phyloP scores from a whole-genome alignment of 2,329 filamentous ascomycete genomes.

The Thielaviopsis euricoi region DNA sequence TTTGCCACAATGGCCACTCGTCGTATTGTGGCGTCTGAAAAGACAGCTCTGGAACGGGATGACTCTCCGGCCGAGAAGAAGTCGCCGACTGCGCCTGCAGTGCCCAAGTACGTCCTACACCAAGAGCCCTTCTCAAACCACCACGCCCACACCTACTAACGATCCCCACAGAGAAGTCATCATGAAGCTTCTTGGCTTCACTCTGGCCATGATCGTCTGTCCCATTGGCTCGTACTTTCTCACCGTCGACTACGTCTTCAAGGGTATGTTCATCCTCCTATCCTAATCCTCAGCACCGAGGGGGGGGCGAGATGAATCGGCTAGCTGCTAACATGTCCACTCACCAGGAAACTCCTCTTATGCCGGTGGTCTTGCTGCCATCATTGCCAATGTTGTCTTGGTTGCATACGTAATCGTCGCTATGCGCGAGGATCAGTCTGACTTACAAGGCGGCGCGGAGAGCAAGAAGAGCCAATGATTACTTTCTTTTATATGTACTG shows the following conservation, averaged over 20 bases:
- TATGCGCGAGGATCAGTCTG: constrained; percentile 63
- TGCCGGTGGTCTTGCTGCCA: constrained; percentile 67
- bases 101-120: constrained; percentile 49
- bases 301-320: background rate
- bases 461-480: constrained; percentile 33
- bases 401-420: constrained; percentile 84
- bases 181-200: constrained; percentile 77
- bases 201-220: constrained; percentile 72
- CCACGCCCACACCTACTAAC: background rate
- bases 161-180: constrained; percentile 52
- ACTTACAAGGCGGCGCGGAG: constrained; percentile 26
- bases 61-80: constrained; percentile 33
- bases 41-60: constrained; percentile 47
- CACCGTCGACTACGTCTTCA: constrained; percentile 60
- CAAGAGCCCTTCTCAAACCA: too few species aligned
- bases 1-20: constrained; percentile 48
- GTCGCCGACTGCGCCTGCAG: constrained; percentile 65
- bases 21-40: constrained; percentile 48
- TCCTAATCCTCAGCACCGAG: background rate
- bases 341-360: constrained; percentile 83
- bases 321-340: background rate
- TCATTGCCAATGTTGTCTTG: constrained; percentile 83
- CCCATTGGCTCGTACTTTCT: constrained; percentile 84
- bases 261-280: constrained; percentile 35
- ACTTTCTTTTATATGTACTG: too few species aligned